Evolutionary conservation across 164 flowering plant genomes (phyloP), one percentile per base, ranked within the genome.

Genomic region (Berberis vulgaris): DNA sequence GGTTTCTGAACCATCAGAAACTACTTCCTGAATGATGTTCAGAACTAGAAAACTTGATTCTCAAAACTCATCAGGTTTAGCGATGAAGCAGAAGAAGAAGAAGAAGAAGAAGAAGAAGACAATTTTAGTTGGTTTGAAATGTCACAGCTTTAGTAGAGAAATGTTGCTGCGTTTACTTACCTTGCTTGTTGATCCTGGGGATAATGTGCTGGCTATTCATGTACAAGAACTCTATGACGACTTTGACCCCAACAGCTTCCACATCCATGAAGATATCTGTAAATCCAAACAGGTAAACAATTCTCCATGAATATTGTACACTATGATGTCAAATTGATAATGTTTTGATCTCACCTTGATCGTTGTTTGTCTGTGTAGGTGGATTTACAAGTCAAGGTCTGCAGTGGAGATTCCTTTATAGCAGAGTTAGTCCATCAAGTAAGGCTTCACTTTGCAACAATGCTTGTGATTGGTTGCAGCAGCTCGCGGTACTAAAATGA

Each of bases 251-350:
- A 81, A 81, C 65, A 78, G 70, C 45, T 81, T 81, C 47, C 79
- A 81, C 58, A 71, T 78, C 49, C 80, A 76, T 69, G 84, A 81
- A 69, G 84, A 81, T 73, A 57, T 81, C 64, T 81, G 84, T 74
- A 78, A 73, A 60, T 74, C 80, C 56, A 81, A 78, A 71, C 71
- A 78, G 79, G 82, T 81, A 5, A 46, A 0, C 9, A 39, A 7
- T 26, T 61, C 1, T 2, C 46, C 43, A 41, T 50, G 0, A 45
- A 45, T 26, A 45, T 8, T 43, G 47, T 54, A 47, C 45, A 55
- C 7, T 57, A 7, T 6, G 39, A 52, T 63, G 39, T 26, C 44
- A 44, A 11, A 8, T 11, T 42, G 8, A 13, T 45, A 11, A 11
- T 60, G 39, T 50, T 8, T 38, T 55, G 4, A 7, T 55, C 38